Conservation (phyloP, 208 protist genomes). For the Acanthamoeba healyi region DNA sequence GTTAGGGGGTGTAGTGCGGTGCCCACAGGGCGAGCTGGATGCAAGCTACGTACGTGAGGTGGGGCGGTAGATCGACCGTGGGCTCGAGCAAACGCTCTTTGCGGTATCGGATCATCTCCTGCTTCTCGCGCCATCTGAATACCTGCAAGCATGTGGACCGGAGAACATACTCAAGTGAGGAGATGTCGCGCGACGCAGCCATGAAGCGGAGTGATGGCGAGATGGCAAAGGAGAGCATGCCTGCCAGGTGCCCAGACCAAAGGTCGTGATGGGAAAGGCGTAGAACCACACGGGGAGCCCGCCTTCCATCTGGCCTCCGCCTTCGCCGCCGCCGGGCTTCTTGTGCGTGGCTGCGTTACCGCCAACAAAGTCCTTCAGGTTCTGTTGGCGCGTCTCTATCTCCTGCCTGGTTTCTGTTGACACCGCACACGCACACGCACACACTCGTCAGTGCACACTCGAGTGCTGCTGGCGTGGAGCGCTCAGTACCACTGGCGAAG, state of each 20-base stretch:
- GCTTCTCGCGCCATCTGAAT: constrained; percentile 45
- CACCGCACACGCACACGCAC: too few relatives aligned
- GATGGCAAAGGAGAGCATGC: background rate
- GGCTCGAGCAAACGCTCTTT: constrained; percentile 17
- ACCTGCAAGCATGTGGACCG: background rate
- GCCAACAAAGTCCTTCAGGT: background rate
- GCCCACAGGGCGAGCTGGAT: background rate
- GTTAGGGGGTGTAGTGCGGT: background rate
- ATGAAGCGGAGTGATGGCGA: too few relatives aligned
- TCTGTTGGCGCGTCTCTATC: background rate
- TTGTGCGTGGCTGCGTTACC: background rate
- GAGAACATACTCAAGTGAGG: too few relatives aligned
- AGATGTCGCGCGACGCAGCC: background rate
- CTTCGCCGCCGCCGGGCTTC: background rate
- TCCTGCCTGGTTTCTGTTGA: background rate
- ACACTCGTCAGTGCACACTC: too few relatives aligned
- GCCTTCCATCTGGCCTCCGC: background rate
- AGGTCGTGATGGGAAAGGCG: constrained; percentile 20
- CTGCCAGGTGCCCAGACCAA: constrained; percentile 64
- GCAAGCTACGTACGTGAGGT: background rate
- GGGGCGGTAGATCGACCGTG: background rate
- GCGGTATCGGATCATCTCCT: constrained; percentile 29
- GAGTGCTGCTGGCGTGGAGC: too few relatives aligned
- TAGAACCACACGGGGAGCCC: background rate
- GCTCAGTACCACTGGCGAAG: background rate